These are phyloP conservation scores for Trypanosoma theileri DNA, from an alignment of 208 protist species.

Conservation along the genomic window DNA sequence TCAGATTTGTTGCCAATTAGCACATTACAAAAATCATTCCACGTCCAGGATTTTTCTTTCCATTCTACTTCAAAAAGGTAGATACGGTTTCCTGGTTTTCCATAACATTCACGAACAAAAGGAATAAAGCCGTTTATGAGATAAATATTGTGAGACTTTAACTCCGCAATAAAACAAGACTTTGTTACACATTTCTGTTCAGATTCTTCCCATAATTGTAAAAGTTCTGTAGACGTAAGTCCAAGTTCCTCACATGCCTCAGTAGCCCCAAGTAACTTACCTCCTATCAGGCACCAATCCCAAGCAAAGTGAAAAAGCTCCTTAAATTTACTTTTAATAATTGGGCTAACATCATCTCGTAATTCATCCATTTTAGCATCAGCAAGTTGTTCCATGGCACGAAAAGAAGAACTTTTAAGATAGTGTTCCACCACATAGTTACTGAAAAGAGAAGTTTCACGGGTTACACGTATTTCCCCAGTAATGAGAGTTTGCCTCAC, in stretches of 20 bases:
- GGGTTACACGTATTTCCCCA: slow-evolving; percentile 29
- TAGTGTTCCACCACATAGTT: slow-evolving; percentile 25
- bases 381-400: slow-evolving; percentile 15
- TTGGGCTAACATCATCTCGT: slow-evolving; percentile 21
- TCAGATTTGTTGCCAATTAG: slow-evolving; percentile 47
- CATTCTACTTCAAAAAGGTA: slow-evolving; percentile 58
- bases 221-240: slow-evolving; percentile 39
- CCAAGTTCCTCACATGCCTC: slow-evolving; percentile 31
- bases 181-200: slow-evolving; percentile 37
- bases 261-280: slow-evolving; percentile 41
- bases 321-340: slow-evolving; percentile 34
- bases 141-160: slow-evolving; percentile 41
- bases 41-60: slow-evolving; percentile 44
- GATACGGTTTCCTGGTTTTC: slow-evolving; percentile 25
- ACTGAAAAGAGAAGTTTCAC: slow-evolving; percentile 39
- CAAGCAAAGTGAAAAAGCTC: slow-evolving; percentile 33
- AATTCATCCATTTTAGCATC: slow-evolving; percentile 22
- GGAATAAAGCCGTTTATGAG: slow-evolving; percentile 82
- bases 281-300: slow-evolving; percentile 23
- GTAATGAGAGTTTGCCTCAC: slow-evolving; percentile 36
- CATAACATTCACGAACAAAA: slow-evolving; percentile 48
- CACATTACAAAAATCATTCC: slow-evolving; percentile 40
- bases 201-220: slow-evolving; percentile 34
- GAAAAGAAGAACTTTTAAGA: slow-evolving; percentile 31
- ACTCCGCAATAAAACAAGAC: slow-evolving; percentile 46